These are phyloP conservation scores for Limonium bicolor DNA, from an alignment of 148 eudicot species.

Conservation along the genomic window DNA sequence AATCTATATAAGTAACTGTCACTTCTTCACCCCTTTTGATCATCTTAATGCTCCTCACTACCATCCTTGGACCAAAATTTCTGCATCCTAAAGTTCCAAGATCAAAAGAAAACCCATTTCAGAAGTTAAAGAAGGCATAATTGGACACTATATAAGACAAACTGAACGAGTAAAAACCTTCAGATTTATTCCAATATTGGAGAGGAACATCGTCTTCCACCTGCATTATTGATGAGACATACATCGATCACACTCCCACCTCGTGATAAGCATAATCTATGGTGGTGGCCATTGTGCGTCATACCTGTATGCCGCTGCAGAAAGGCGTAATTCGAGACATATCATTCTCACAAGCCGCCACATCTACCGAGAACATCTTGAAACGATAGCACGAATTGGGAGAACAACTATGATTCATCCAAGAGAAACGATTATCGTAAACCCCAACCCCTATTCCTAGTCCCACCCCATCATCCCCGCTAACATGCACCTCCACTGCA, in stretches of 20 bases:
- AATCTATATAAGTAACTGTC: slow-evolving; percentile 50
- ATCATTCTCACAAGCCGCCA: not conserved
- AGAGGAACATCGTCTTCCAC: not conserved
- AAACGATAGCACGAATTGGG: slow-evolving; percentile 58
- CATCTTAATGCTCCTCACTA: slow-evolving; percentile 35
- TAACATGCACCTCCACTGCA: slow-evolving; percentile 52
- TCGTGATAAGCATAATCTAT: too few relatives aligned
- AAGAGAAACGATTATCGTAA: slow-evolving; percentile 42
- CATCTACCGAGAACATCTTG: not conserved
- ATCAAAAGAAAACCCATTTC: too few relatives aligned
- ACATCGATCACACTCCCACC: not conserved
- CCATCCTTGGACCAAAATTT: slow-evolving; percentile 41
- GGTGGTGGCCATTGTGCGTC: too few relatives aligned
- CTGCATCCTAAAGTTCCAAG: slow-evolving; percentile 20
- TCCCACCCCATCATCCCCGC: slow-evolving; percentile 10
- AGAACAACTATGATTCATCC: slow-evolving; percentile 77
- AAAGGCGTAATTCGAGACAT: slow-evolving; percentile 18
- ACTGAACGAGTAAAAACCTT: too few relatives aligned
- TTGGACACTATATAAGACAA: too few relatives aligned
- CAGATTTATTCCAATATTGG: too few relatives aligned
- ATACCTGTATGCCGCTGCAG: slow-evolving; percentile 6
- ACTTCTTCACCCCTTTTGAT: slow-evolving; percentile 51
- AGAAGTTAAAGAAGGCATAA: too few relatives aligned
- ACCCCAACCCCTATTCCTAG: slow-evolving; percentile 64
- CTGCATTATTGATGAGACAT: slow-evolving; percentile 3